Evolutionary conservation across 2,329 filamentous ascomycete genomes (phyloP), one percentile per base, ranked within the genome.

Genomic region (Cladorrhinum sp.): DNA sequence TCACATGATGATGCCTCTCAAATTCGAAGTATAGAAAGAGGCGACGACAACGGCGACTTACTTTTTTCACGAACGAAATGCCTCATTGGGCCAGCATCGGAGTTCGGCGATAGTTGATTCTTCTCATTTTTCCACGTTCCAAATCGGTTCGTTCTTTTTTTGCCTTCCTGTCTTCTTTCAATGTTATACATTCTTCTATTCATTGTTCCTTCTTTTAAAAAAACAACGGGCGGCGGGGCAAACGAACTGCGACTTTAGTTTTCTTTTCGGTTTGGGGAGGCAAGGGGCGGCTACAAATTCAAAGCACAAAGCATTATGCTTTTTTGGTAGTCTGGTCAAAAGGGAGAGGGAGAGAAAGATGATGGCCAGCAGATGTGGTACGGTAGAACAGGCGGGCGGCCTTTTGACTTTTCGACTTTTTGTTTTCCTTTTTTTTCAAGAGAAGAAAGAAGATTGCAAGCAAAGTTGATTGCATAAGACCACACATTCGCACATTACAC

Each of bases 31-130:
- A 58, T 16, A 24, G 45, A 41, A n/a, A 50, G 16, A 20, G 54
- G 56, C 50, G 55, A 52, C 58, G 53, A 54, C 63, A 49, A 61
- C 53, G 58, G 59, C 50, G 58, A 50, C 32, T 54, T 51, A 20
- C 59, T 52, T 29, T 41, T 54, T 58, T 65, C 51, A 67, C 57
- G 64, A 64, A 60, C 57, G 62, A 60, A 63, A 65, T 63, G 61
- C 58, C 59, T 62, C 58, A 55, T 56, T 55, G 59, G 65, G 59
- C 61, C 54, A 68, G 66, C 66, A 68, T 63, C 41, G 66, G 66
- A 68, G 66, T 67, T 62, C 64, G 59, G 66, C 49, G 49, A 50
- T 20, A 38, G 13, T 16, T 20, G 8, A 62, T 60, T 55, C 52
- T 16, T 27, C 32, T 59, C 63, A 57, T 63, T 36, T 53, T 57